Base-by-base conservation (phyloP, 257 asterid genomes). In the Solanum okadae region DNA sequence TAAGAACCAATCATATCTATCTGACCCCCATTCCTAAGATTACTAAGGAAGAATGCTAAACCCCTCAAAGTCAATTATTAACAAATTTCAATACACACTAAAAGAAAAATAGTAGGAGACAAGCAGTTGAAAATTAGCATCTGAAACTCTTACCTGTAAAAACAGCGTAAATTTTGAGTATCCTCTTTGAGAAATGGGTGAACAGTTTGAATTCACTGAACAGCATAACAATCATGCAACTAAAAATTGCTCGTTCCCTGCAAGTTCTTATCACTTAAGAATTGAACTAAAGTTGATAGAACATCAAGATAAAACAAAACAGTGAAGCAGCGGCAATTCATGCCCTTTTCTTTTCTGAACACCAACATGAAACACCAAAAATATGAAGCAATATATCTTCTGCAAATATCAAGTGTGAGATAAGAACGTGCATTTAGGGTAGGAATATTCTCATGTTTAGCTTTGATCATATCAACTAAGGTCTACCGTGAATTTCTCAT, bases 171-270 rank as follows among this genome's bases (percentile, higher is more conserved):
- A 94, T 91, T 90, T 88, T 93, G 90, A 96, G 93, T 94, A 93
- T 94, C 90, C 90, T 92, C 23, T 94, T 97, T 86, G 99, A 98
- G 89, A 94, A 96, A 89, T 93, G 93, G 89, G 94, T 75, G 90
- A 96, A 93, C 89, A 94, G 94, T 52, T 95, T 94, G 94, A 92
- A 95, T 89, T 96, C 98, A 91, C 96, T 94, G 89, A 96, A 95
- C 73, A 97, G 93, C 83, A 94, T 91, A 42, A 92, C 95, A 29
- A 96, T 93, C 98, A 95, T 93, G 93, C 95, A 96, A 87, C 95
- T 93, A 35, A 91, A 96, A 89, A 96, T 92, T 40, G 90, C 91
- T 71, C 94, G 91, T 88, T 97, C 99, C 98, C 99, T 97, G 97
- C 81, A 77, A 94, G 25, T 75, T 75, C 44, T 44, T 22, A 76